Base-by-base conservation (phyloP, 352 stramenopile genomes). In the Phytopythium delawarense region DNA sequence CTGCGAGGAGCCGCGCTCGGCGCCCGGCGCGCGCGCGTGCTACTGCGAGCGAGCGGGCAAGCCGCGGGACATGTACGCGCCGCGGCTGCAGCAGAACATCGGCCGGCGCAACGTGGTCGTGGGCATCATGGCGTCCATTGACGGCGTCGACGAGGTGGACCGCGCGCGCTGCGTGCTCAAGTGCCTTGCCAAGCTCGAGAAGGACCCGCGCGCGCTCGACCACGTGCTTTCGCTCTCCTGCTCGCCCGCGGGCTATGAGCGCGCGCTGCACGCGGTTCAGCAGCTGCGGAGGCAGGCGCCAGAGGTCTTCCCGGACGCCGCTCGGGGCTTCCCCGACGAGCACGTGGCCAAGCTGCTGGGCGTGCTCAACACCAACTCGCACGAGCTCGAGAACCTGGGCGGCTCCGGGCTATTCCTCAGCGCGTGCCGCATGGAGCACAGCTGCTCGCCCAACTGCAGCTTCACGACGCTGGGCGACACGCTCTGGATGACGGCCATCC, bases 401-500 rank as follows among this genome's bases (percentile, higher is more conserved):
- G 79, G 84, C 23, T 89, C 84, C 7, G 84, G 84, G 2, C 54
- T 91, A 20, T 92, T 92, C 63, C 67, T 91, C 7, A 88, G 75
- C 42, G 84, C 79, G 9, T 88, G 79, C 59, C 78, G 75, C 48
- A 89, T 92, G 74, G 78, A 92, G 69, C 84, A 92, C 71, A 85
- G 70, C 65, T 92, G 79, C 65, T 44, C 58, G 30, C 79, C 84
- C 20, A 91, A 88, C 68, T 90, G 81, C 62, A 89, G 74, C 73
- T 89, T 91, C 66, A 90, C 81, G 34, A 90, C 80, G 28, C 83
- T 81, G 57, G 78, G 84, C 44, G 72, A 72, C 32, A 76, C 74
- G 61, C 66, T 92, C n/a, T 91, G 78, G 80, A 87, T 92, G 74
- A 91, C 80, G 4, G 81, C 84, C 51, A 89, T 90, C 62, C 71